Percentiles rank a stretch among this genome's conserved stretches.
Conservation (phyloP, 2,329 filamentous ascomycete genomes). For the Penicillium thymicola region DNA sequence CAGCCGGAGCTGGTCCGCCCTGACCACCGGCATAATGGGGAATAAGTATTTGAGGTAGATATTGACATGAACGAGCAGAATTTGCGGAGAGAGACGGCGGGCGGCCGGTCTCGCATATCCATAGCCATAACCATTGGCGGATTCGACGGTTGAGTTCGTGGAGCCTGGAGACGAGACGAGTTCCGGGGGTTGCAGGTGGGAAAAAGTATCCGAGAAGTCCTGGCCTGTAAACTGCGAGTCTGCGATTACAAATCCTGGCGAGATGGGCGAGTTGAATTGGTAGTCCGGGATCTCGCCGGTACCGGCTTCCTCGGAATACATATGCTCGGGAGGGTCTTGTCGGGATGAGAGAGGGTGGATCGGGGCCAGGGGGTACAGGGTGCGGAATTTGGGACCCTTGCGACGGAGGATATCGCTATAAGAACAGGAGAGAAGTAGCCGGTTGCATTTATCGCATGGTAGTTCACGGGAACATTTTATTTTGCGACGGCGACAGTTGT, state of each 20-base stretch:
- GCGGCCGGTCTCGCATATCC: constrained; percentile 1
- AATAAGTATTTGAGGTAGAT: constrained; percentile 44
- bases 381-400: constrained; percentile 41
- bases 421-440: constrained; percentile 38
- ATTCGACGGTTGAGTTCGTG: constrained; percentile 30
- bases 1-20: constrained; percentile 33
- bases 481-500: constrained; percentile 43
- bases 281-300: constrained; percentile 12
- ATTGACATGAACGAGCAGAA: constrained; percentile 40
- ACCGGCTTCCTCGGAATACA: constrained; percentile 19
- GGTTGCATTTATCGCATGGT: constrained; percentile 43
- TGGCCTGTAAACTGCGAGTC: constrained; percentile 25
- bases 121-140: constrained; percentile 15
- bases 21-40: constrained; percentile 45
- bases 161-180: constrained; percentile 37
- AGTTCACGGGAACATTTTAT: constrained; percentile 42
- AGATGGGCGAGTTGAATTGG: constrained; percentile 26
- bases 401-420: constrained; percentile 40
- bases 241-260: constrained; percentile 23
- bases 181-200: constrained; percentile 30
- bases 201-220: constrained; percentile 27
- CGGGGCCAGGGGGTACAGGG: constrained; percentile 37
- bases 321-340: constrained; percentile 14
- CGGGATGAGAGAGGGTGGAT: constrained; percentile 28
- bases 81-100: constrained; percentile 32